Conservation (phyloP, 345 rosid species). For the Arabis hirsuta region DNA sequence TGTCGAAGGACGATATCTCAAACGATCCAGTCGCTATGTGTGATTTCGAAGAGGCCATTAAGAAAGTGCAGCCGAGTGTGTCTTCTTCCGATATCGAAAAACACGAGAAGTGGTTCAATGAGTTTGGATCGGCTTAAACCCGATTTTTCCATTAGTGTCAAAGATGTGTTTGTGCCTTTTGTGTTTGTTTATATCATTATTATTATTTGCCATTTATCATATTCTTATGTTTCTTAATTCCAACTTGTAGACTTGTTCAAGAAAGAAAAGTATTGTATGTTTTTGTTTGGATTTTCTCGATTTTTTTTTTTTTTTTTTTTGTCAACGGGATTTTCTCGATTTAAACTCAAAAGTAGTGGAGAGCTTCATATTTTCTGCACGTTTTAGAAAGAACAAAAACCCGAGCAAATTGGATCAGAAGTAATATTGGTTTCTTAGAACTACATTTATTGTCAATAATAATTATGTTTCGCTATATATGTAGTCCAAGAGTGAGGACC, state of each 20-base stretch:
- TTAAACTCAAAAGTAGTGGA: neutral
- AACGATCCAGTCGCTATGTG: conserved; percentile 99
- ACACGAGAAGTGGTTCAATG: conserved; percentile 96
- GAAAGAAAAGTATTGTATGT: neutral
- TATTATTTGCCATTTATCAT: conserved; percentile 22
- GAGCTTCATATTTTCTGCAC: neutral
- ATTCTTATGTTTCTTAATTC: conserved; percentile 11
- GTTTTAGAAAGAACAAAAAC: too few species aligned
- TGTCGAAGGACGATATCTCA: conserved; percentile 97
- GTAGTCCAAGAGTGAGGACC: too few species aligned
- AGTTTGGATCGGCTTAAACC: conserved; percentile 87
- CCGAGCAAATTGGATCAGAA: too few species aligned
- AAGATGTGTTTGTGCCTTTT: neutral
- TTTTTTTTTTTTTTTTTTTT: too few species aligned
- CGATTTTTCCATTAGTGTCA: neutral
- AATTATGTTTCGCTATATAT: too few species aligned
- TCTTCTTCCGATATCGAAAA: conserved; percentile 89
- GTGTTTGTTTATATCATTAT: conserved; percentile 33
- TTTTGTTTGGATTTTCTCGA: too few species aligned
- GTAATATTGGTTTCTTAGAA: too few species aligned
- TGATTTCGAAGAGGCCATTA: conserved; percentile 96
- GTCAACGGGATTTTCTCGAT: neutral
- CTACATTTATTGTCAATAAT: too few species aligned
- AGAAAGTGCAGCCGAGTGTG: conserved; percentile 94
- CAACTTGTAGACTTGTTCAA: neutral